phyloP scores from a whole-genome alignment of 1,284 basidiomycete species.

The Tremellales sp. region DNA sequence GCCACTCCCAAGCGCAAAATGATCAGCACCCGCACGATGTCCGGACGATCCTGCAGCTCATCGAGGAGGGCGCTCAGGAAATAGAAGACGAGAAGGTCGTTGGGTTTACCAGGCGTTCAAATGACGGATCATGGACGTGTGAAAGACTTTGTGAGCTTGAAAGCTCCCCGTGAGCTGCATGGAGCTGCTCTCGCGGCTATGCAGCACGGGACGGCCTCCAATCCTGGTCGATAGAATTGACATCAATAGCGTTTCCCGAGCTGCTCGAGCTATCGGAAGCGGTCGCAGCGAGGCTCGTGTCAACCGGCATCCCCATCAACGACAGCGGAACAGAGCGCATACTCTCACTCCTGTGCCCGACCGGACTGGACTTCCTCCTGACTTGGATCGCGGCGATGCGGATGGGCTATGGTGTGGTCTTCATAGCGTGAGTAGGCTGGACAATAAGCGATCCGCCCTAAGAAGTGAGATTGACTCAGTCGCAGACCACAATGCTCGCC shows the following conservation, averaged over 20 bases:
- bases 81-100: constrained; percentile 39
- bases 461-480: not conserved
- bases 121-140: constrained; percentile 15
- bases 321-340: constrained; percentile 12
- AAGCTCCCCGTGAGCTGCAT: too few species aligned
- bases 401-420: constrained; percentile 46
- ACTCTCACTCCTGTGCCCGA: constrained; percentile 45
- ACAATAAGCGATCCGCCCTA: not conserved
- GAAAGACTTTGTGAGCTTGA: constrained; percentile 35
- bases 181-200: too few species aligned
- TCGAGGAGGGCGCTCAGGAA: constrained; percentile 38
- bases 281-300: constrained; percentile 2
- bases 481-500: constrained; percentile 43
- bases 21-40: constrained; percentile 38
- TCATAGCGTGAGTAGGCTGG: constrained; percentile 40
- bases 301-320: constrained; percentile 6
- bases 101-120: constrained; percentile 33
- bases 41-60: constrained; percentile 37
- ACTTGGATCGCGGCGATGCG: constrained; percentile 45
- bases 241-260: constrained; percentile 14
- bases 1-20: constrained; percentile 35
- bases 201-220: too few species aligned
- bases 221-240: too few species aligned
- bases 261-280: constrained; percentile 11
- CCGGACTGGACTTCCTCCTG: constrained; percentile 46